phyloP scores from a whole-genome alignment of 108 stramenopile species.

The Skeletonema marinoi region DNA sequence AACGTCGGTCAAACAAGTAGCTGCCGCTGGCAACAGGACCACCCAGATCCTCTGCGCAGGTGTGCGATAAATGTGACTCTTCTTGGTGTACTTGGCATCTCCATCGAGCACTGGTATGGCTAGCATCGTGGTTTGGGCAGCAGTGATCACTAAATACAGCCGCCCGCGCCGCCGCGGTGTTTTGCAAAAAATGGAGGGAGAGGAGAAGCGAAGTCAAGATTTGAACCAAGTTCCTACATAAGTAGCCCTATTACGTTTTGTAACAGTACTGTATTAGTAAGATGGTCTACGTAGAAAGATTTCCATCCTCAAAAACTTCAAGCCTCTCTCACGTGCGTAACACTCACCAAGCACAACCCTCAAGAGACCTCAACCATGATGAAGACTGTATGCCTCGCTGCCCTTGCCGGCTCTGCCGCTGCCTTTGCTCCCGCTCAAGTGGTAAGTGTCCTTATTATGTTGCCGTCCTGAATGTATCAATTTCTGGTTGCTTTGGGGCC shows the following conservation, averaged over 20 bases:
- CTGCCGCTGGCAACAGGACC: constrained; percentile 25
- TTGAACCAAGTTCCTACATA: too few species aligned
- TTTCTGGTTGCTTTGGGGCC: not conserved
- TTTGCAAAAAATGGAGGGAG: too few species aligned
- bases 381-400: constrained; percentile 42
- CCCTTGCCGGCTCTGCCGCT: constrained; percentile 44
- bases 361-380: constrained; percentile 16
- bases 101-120: constrained; percentile 14
- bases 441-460: constrained; percentile 14
- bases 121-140: not conserved
- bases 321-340: constrained; percentile 2
- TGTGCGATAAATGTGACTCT: constrained; percentile 4
- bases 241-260: too few species aligned
- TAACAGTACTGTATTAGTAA: not conserved
- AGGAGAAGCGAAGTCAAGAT: too few species aligned
- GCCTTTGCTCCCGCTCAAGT: constrained; percentile 44
- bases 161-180: too few species aligned
- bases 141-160: not conserved
- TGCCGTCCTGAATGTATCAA: not conserved
- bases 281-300: not conserved
- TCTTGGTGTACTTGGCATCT: constrained; percentile 29
- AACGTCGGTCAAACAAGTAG: constrained; percentile 31
- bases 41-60: not conserved
- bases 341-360: not conserved
- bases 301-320: not conserved